These are phyloP conservation scores for Fragosphaeria purpurea DNA, from an alignment of 2,329 filamentous ascomycete genomes.

Conservation along the genomic window DNA sequence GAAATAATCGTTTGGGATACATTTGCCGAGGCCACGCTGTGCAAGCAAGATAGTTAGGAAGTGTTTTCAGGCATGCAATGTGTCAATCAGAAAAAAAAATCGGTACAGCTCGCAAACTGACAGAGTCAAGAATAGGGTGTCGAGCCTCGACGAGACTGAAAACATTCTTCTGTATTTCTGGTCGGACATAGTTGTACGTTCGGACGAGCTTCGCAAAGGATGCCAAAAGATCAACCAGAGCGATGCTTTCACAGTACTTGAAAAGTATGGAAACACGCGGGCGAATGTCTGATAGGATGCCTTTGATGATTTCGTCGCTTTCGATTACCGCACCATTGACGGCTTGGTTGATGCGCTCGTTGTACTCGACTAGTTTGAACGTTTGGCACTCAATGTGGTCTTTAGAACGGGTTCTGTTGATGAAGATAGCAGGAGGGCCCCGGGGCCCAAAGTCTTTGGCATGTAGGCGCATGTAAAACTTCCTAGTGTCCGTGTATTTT, in stretches of 20 bases:
- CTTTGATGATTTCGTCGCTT: constrained; percentile 67
- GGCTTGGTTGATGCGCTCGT: constrained; percentile 64
- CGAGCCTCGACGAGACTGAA: constrained; percentile 59
- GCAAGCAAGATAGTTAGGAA: background rate
- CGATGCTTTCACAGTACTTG: constrained; percentile 75
- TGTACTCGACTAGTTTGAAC: constrained; percentile 71
- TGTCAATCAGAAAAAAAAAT: background rate
- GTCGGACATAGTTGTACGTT: constrained; percentile 44
- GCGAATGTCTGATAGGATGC: constrained; percentile 63
- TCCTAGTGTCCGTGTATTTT: constrained; percentile 65
- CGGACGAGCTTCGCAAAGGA: constrained; percentile 68
- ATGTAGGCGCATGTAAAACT: constrained; percentile 67
- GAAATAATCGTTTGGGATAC: constrained; percentile 85
- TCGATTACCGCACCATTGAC: constrained; percentile 75
- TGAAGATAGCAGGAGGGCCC: constrained; percentile 37
- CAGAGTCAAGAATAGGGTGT: constrained; percentile 63
- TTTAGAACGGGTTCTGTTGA: constrained; percentile 66
- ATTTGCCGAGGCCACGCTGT: constrained; percentile 37
- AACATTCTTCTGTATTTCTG: constrained; percentile 57
- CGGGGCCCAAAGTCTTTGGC: constrained; percentile 51
- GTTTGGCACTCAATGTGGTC: constrained; percentile 82
- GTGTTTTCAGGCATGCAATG: no score
- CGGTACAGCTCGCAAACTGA: constrained; percentile 31
- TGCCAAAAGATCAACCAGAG: constrained; percentile 75
- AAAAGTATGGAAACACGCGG: constrained; percentile 64